Evolutionary conservation across 305 asterid species (phyloP), one percentile per base, ranked within the genome.

Genomic region (Fraxinus latifolia): DNA sequence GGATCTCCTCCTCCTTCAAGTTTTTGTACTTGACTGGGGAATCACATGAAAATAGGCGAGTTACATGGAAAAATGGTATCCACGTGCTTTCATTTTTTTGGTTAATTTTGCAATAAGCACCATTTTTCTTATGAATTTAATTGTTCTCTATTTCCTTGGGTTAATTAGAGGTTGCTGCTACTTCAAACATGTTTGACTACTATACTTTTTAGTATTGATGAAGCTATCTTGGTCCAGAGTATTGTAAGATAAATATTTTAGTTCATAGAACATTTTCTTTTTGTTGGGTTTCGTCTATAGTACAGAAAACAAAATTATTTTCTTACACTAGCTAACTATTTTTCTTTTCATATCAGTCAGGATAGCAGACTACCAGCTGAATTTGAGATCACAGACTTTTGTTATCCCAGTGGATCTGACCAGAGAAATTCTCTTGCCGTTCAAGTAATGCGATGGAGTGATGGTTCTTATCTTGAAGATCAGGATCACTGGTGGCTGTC

Each of bases 401-500:
- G 99, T 83, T 90, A 91, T 82, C 95, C 95, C 33, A 86, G 89
- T 87, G 99, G 96, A 83, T 91, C 97, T 58, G 92, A 89, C 36
- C 67, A 90, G 91, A 87, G 78, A 80, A 94, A 96, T 82, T 89
- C 90, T 84, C 90, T 96, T 79, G 97, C 99, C 82, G 99, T 94
- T 82, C 98, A 94, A 88, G 99, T 96, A 78, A 89, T 96, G 91
- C 88, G 97, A 85, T 96, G 99, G 98, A 89, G 92, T 84, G 99
- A 96, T 86, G 99, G 99, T 80, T 92, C 98, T 34, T 93, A 96
- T 89, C 99, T 96, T 78, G 99, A 96, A 92, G 99, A 96, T 90
- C 99, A 96, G 89, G 99, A 96, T 81, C 99, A 94, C 87, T 96
- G 99, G 99, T 89, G 97, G 97, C 87, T 96, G 78, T 96, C 99